phyloP scores from a whole-genome alignment of 2,329 filamentous ascomycete genomes.

The Westerdykella aurantiaca region DNA sequence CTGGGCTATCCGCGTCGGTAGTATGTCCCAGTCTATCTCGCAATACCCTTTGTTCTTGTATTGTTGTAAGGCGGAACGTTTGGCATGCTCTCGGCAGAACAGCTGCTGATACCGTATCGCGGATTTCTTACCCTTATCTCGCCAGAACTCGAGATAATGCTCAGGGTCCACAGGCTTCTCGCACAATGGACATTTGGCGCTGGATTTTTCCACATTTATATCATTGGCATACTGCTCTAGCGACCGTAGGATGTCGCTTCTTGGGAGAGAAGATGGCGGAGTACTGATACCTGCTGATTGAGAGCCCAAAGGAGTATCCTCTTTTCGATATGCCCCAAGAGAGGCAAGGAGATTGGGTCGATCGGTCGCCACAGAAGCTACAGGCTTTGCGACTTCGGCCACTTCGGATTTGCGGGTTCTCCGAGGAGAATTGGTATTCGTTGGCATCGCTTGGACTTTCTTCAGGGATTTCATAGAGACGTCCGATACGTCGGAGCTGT shows the following conservation, averaged over 20 bases:
- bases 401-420: too few species aligned
- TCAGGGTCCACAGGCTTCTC: slow-evolving; percentile 52
- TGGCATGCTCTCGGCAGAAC: slow-evolving; percentile 36
- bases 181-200: slow-evolving; percentile 59
- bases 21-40: slow-evolving; percentile 59
- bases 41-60: slow-evolving; percentile 60
- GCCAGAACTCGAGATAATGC: slow-evolving; percentile 47
- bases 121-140: slow-evolving; percentile 8
- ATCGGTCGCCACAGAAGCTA: too few species aligned
- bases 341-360: slow-evolving; percentile 3
- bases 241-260: background rate
- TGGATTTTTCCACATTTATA: background rate
- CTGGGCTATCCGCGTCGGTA: slow-evolving; percentile 54
- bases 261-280: slow-evolving; percentile 4
- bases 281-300: slow-evolving; percentile 3
- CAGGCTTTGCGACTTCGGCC: too few species aligned
- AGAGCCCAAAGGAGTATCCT: background rate
- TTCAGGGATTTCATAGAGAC: too few species aligned
- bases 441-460: too few species aligned
- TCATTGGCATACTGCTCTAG: slow-evolving; percentile 6
- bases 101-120: slow-evolving; percentile 49
- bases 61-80: slow-evolving; percentile 28
- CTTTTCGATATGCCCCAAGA: slow-evolving; percentile 4
- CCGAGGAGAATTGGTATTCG: too few species aligned
- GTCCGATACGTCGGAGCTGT: too few species aligned